Conservation (phyloP, 805 yeast species). For the Candida taoyuanica region DNA sequence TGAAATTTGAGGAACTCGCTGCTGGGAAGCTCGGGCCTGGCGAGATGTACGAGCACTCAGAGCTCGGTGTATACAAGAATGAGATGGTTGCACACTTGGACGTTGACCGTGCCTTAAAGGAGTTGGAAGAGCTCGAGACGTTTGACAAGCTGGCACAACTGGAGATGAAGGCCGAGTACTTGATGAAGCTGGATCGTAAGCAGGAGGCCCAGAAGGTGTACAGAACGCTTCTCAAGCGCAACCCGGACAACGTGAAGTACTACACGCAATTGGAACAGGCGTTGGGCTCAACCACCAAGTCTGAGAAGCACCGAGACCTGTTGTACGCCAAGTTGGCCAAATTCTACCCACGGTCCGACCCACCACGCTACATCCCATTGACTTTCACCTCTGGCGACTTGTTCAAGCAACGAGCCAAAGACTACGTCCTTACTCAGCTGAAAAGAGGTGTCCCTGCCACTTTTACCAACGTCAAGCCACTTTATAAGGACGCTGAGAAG, state of each 20-base stretch:
- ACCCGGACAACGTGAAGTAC: conserved; percentile 73
- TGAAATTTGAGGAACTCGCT: conserved; percentile 71
- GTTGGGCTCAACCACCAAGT: conserved; percentile 45
- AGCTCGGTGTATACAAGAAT: conserved; percentile 71
- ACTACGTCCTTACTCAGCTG: conserved; percentile 59
- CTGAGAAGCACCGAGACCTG: conserved; percentile 46
- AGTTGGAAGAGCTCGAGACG: conserved; percentile 51
- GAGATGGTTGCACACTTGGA: conserved; percentile 56
- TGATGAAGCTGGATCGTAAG: conserved; percentile 48
- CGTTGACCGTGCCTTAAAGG: conserved; percentile 42
- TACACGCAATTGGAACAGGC: conserved; percentile 64
- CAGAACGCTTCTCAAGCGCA: conserved; percentile 70
- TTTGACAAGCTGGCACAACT: conserved; percentile 55
- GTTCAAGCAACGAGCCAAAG: conserved; percentile 42
- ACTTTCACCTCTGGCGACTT: conserved; percentile 57
- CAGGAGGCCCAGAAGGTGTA: conserved; percentile 66
- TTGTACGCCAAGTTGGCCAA: conserved; percentile 60
- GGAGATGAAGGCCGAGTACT: conserved; percentile 65
- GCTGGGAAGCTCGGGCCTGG: conserved; percentile 61
- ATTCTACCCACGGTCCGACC: conserved; percentile 81
- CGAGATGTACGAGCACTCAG: conserved; percentile 76
- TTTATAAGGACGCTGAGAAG: conserved; percentile 46
- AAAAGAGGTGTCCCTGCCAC: conserved; percentile 85
- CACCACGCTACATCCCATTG: conserved; percentile 74
- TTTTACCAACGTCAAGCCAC: conserved; percentile 78